A percentile compares a stretch with the other conserved stretches of the same genome.
Evolutionary conservation across 2,329 filamentous ascomycete species (phyloP).

Genomic region (Ascochyta rabiei): DNA sequence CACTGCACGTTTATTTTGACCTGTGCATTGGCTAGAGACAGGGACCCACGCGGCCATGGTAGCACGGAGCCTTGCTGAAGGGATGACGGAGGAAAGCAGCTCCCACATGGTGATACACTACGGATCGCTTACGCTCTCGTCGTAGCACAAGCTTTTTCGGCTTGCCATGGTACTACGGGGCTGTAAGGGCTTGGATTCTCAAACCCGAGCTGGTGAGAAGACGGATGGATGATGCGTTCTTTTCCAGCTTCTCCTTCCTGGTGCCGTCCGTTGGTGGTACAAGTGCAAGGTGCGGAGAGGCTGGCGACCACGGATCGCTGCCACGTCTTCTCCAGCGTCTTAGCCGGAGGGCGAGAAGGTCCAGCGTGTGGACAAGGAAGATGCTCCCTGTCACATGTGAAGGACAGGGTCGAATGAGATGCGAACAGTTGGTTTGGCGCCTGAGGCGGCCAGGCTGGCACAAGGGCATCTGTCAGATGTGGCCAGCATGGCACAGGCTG

Average conservation of each 20-base stretch:
- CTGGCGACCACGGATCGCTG: conserved; percentile 19
- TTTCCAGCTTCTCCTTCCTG: conserved; percentile 23
- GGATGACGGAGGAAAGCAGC: conserved; percentile 10
- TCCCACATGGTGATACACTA: conserved; percentile 33
- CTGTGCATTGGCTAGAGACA: conserved; percentile 44
- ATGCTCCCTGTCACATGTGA: conserved; percentile 14
- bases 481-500: conserved; percentile 27
- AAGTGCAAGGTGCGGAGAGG: conserved; percentile 24
- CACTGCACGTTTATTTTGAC: conserved; percentile 51
- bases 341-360: conserved; percentile 12
- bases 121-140: conserved; percentile 38
- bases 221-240: conserved; percentile 19
- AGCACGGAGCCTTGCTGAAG: conserved; percentile 31
- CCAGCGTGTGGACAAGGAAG: conserved; percentile 8
- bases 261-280: conserved; percentile 39
- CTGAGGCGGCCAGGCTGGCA: conserved; percentile 32
- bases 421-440: conserved; percentile 46
- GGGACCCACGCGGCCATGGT: conserved; percentile 44
- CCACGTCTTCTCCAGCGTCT: conserved; percentile 33
- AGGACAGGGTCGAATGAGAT: conserved; percentile 34
- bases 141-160: conserved; percentile 24
- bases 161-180: conserved; percentile 23
- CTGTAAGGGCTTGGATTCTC: conserved; percentile 18
- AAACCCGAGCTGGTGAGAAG: not conserved
- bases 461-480: conserved; percentile 26